Conservation (phyloP, 2,329 filamentous ascomycete genomes). For the Colletotrichum abscissum region DNA sequence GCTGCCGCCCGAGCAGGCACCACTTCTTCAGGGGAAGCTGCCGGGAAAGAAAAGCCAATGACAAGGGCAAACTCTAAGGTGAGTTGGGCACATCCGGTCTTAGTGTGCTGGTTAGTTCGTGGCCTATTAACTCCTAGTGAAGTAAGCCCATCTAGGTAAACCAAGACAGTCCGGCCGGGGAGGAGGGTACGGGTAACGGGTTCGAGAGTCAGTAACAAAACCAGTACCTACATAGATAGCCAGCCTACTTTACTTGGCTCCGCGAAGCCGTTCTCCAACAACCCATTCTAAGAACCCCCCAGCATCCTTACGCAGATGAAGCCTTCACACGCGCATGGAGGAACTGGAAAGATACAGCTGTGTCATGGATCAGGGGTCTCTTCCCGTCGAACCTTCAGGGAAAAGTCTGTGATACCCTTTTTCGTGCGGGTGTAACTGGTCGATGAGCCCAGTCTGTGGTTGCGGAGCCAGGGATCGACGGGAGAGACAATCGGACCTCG, state of each 20-base stretch:
- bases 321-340: background rate
- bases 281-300: background rate
- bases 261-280: background rate
- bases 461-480: background rate
- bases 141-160: background rate
- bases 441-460: background rate
- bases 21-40: background rate
- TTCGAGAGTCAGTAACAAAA: conserved; percentile 7
- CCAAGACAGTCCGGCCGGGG: background rate
- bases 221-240: no score
- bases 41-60: background rate
- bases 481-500: conserved; percentile 15
- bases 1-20: background rate
- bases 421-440: background rate
- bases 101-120: background rate
- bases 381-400: background rate
- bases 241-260: no score
- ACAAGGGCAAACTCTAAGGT: conserved; percentile 1
- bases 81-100: background rate
- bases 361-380: conserved; percentile 1
- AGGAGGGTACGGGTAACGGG: background rate
- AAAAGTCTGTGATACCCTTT: background rate
- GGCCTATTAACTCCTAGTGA: background rate
- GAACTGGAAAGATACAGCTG: background rate
- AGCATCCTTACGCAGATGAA: background rate